phyloP scores from a whole-genome alignment of 306 rosid genomes.

The Prunus fruticosa region DNA sequence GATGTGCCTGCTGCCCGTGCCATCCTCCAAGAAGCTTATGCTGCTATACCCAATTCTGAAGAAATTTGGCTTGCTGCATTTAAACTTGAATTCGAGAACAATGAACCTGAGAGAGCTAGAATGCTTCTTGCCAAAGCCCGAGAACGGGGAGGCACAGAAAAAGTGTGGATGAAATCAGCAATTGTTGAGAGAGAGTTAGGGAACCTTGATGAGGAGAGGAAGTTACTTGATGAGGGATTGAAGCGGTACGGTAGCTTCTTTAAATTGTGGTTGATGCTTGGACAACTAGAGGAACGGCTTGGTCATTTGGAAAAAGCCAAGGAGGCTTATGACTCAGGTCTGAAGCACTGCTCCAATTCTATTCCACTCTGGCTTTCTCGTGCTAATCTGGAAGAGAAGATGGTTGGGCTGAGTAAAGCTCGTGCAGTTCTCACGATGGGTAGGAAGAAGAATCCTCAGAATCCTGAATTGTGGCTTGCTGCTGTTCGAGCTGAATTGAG shows the following conservation, averaged over 20 bases:
- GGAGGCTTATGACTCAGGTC: slow-evolving; percentile 71
- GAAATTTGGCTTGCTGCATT: slow-evolving; percentile 96
- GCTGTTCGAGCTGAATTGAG: slow-evolving; percentile 80
- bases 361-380: slow-evolving; percentile 83
- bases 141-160: slow-evolving; percentile 87
- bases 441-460: slow-evolving; percentile 83
- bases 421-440: slow-evolving; percentile 91
- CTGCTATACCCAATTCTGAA: slow-evolving; percentile 90
- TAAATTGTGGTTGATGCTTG: slow-evolving; percentile 93
- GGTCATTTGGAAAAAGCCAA: slow-evolving; percentile 66
- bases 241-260: slow-evolving; percentile 72
- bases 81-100: slow-evolving; percentile 89
- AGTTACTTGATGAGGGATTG: slow-evolving; percentile 75
- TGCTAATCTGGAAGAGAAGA: slow-evolving; percentile 85
- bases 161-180: slow-evolving; percentile 95
- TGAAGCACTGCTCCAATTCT: slow-evolving; percentile 65
- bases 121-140: slow-evolving; percentile 89
- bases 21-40: slow-evolving; percentile 90
- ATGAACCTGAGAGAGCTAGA: slow-evolving; percentile 94
- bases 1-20: slow-evolving; percentile 87
- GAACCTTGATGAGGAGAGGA: slow-evolving; percentile 69
- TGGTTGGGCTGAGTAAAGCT: slow-evolving; percentile 80
- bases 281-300: slow-evolving; percentile 82
- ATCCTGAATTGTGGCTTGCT: slow-evolving; percentile 92
- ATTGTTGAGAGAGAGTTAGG: slow-evolving; percentile 90